Conservation (phyloP, 768 basidiomycete genomes). For the Coprinopsis strossmayeri region DNA sequence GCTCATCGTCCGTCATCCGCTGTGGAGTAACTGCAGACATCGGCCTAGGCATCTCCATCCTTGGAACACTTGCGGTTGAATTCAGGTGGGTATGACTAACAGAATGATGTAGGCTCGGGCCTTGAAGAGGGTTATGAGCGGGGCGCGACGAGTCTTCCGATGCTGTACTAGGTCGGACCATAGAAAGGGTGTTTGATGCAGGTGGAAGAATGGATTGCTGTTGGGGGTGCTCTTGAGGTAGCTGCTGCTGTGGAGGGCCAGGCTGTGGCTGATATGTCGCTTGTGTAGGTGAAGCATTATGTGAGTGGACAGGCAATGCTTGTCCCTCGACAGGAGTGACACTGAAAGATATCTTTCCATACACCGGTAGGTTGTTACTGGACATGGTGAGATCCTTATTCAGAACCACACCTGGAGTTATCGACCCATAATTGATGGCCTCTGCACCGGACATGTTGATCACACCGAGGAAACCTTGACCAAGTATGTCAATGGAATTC, state of each 20-base stretch:
- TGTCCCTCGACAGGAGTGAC: slow-evolving; percentile 36
- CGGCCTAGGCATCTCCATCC: slow-evolving; percentile 18
- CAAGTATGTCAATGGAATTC: slow-evolving; percentile 3
- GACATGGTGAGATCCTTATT: slow-evolving; percentile 69
- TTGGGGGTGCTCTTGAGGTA: neutral
- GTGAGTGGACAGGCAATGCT: slow-evolving; percentile 16
- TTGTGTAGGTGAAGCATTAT: slow-evolving; percentile 9
- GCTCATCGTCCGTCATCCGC: slow-evolving; percentile 47
- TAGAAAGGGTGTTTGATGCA: neutral
- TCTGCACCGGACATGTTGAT: slow-evolving; percentile 50
- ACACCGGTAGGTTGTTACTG: slow-evolving; percentile 72
- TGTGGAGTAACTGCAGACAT: slow-evolving; percentile 13
- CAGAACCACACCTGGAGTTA: slow-evolving; percentile 47
- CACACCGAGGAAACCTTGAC: slow-evolving; percentile 51
- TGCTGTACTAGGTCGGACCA: neutral
- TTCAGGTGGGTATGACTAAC: slow-evolving; percentile 20
- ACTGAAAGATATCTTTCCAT: slow-evolving; percentile 73
- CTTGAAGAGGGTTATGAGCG: neutral
- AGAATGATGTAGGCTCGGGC: slow-evolving; percentile 19
- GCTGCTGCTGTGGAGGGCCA: slow-evolving; percentile 8
- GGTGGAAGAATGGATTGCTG: slow-evolving; percentile 4
- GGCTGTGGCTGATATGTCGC: slow-evolving; percentile 10
- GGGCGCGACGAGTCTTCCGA: neutral
- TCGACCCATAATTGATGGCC: slow-evolving; percentile 42
- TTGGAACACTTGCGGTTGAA: slow-evolving; percentile 13